Conservation (phyloP, 495 filamentous ascomycete genomes). For the Staphylotrichum longicolle region DNA sequence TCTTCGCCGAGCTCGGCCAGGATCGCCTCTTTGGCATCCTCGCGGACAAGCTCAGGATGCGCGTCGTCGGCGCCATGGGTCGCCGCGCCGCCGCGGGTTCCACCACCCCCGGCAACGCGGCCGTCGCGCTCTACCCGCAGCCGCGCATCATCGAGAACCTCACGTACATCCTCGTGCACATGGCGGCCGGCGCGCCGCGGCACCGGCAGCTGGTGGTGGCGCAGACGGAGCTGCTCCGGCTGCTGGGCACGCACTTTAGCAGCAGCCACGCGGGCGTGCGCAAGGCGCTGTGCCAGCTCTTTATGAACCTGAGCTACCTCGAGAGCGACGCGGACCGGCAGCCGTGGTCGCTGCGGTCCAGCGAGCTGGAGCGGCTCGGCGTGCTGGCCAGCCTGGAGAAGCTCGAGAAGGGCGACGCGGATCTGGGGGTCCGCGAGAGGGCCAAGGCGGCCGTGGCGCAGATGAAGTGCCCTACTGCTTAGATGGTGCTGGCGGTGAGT, state of each 20-base stretch:
- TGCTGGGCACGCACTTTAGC: slow-evolving; percentile 71
- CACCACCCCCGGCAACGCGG: slow-evolving; percentile 3
- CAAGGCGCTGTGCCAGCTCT: slow-evolving; percentile 70
- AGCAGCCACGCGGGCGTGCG: slow-evolving; percentile 70
- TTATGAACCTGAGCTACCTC: slow-evolving; percentile 77
- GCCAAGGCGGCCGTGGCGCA: slow-evolving; percentile 76
- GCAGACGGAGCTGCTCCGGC: slow-evolving; percentile 54
- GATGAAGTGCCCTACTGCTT: slow-evolving; percentile 43
- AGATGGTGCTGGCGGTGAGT: background rate
- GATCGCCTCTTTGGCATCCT: slow-evolving; percentile 73
- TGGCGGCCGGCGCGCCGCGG: slow-evolving; percentile 72
- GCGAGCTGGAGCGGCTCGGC: slow-evolving; percentile 67
- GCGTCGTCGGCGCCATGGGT: slow-evolving; percentile 47
- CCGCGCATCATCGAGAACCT: slow-evolving; percentile 72
- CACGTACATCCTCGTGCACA: slow-evolving; percentile 75
- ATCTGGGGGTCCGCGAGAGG: slow-evolving; percentile 78
- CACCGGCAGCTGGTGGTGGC: slow-evolving; percentile 66
- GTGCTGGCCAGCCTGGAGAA: slow-evolving; percentile 63
- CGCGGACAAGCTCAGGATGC: slow-evolving; percentile 64
- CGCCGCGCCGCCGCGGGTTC: slow-evolving; percentile 27
- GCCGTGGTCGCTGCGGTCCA: slow-evolving; percentile 61
- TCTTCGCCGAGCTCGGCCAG: slow-evolving; percentile 75
- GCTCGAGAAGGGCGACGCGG: slow-evolving; percentile 64
- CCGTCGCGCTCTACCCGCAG: slow-evolving; percentile 53
- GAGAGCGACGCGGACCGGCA: slow-evolving; percentile 66